Percentiles rank a stretch among this genome's conserved stretches.
phyloP scores from a whole-genome alignment of 139 green algal genomes.

The Desmodesmus armatus region DNA sequence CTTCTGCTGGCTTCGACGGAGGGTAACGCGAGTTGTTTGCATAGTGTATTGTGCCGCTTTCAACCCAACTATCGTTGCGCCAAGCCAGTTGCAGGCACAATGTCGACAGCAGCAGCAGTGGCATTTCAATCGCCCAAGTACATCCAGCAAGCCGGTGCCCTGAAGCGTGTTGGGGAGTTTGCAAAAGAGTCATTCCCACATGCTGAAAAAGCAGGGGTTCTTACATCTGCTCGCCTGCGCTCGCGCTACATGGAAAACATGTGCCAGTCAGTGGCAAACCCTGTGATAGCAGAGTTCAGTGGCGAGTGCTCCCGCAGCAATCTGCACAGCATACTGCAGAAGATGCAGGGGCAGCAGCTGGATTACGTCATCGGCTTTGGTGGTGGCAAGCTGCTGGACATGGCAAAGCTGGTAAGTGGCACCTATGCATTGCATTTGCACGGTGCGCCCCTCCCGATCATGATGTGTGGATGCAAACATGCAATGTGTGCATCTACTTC shows the following conservation, averaged over 20 bases:
- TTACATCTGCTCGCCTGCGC: not conserved
- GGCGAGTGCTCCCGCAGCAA: conserved; percentile 13
- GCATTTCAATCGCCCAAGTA: conserved; percentile 12
- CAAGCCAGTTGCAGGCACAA: not conserved
- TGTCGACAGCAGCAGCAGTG: not conserved
- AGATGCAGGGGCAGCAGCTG: not conserved
- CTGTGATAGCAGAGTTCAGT: not conserved
- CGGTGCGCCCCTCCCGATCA: no score
- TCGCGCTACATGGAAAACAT: not conserved
- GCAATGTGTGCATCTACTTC: no score
- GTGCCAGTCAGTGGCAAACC: no score
- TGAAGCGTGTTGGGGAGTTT: conserved; percentile 1
- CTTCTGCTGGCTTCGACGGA: no score
- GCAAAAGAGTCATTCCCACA: not conserved
- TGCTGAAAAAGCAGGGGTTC: not conserved
- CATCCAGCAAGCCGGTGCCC: not conserved
- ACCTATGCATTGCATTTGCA: no score
- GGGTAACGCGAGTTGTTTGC: no score
- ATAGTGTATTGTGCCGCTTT: no score
- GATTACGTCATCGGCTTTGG: conserved; percentile 26
- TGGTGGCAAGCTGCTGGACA: conserved; percentile 22
- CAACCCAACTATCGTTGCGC: no score
- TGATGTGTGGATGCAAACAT: no score
- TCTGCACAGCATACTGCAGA: not conserved
- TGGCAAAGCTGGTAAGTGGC: not conserved